Percentiles rank a stretch among this genome's conserved stretches.
phyloP scores from a whole-genome alignment of 2,329 filamentous ascomycete species.

The Phialophora chinensis region DNA sequence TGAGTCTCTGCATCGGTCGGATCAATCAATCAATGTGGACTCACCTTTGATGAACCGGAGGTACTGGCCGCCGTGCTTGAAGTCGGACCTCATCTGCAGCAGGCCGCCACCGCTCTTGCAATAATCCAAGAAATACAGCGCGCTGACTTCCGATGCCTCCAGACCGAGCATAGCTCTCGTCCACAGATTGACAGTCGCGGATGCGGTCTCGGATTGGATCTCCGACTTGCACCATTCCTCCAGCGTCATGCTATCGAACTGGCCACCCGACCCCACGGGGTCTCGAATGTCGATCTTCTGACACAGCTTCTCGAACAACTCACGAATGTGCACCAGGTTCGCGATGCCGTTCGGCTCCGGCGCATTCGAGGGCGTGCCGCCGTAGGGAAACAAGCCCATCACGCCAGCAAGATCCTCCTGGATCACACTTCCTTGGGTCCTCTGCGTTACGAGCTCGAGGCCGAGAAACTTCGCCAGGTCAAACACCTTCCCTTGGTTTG shows the following conservation, averaged over 20 bases:
- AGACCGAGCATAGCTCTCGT: slow-evolving; percentile 59
- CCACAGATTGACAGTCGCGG: slow-evolving; percentile 53
- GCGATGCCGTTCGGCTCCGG: slow-evolving; percentile 30
- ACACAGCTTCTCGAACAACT: slow-evolving; percentile 49
- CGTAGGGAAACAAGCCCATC: slow-evolving; percentile 36
- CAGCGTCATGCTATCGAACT: slow-evolving; percentile 49
- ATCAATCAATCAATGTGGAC: not conserved
- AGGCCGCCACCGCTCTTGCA: slow-evolving; percentile 60
- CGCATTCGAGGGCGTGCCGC: slow-evolving; percentile 27
- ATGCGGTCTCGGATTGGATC: slow-evolving; percentile 42
- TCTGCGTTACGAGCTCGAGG: slow-evolving; percentile 56
- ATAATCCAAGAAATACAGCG: slow-evolving; percentile 63
- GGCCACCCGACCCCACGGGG: slow-evolving; percentile 29
- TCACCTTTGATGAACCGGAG: slow-evolving; percentile 46
- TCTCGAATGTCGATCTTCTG: slow-evolving; percentile 43
- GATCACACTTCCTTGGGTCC: slow-evolving; percentile 53
- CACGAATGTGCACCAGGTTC: slow-evolving; percentile 45
- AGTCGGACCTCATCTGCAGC: slow-evolving; percentile 59
- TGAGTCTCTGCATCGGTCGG: slow-evolving; percentile 9
- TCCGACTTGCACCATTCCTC: slow-evolving; percentile 47
- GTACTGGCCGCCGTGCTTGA: slow-evolving; percentile 60
- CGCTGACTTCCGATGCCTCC: slow-evolving; percentile 57
- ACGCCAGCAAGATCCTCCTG: slow-evolving; percentile 46
- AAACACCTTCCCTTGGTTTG: slow-evolving; percentile 57
- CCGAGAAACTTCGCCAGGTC: slow-evolving; percentile 44